Evolutionary conservation across 306 rosid species (phyloP).

Genomic region (Astragalus membranaceus): DNA sequence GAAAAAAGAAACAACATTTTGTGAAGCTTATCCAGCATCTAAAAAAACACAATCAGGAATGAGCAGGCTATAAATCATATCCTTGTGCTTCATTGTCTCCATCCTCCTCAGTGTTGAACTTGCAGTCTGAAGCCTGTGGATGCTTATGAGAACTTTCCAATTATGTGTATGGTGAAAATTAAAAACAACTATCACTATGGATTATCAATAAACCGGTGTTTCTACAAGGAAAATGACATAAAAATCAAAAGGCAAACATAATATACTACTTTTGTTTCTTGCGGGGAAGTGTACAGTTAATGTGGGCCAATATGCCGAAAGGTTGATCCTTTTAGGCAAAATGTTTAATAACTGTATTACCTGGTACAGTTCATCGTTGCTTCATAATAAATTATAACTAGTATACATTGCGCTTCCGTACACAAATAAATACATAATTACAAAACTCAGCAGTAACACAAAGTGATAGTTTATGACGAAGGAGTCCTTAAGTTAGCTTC

Average conservation of each 20-base stretch:
- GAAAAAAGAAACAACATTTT: background rate
- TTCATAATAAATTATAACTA: background rate
- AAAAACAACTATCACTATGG: background rate
- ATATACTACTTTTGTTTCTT: too few species aligned
- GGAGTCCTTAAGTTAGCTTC: conserved; percentile 22
- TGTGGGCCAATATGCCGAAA: background rate
- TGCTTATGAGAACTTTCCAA: background rate
- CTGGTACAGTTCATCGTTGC: background rate
- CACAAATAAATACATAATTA: conserved; percentile 2
- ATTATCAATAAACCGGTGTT: background rate
- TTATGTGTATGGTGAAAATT: background rate
- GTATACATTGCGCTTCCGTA: background rate
- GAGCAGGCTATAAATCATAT: background rate
- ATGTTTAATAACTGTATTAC: too few species aligned
- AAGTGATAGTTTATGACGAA: conserved; percentile 2
- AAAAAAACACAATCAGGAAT: background rate
- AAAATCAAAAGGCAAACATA: too few species aligned
- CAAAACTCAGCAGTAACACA: conserved; percentile 10
- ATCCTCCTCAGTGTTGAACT: too few species aligned
- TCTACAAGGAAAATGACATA: too few species aligned
- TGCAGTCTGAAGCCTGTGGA: background rate
- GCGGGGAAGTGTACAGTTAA: background rate
- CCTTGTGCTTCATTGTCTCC: too few species aligned
- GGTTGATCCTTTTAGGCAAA: too few species aligned
- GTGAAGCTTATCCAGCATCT: background rate